phyloP scores from a whole-genome alignment of 768 basidiomycete genomes.

The Boletus speciosus region DNA sequence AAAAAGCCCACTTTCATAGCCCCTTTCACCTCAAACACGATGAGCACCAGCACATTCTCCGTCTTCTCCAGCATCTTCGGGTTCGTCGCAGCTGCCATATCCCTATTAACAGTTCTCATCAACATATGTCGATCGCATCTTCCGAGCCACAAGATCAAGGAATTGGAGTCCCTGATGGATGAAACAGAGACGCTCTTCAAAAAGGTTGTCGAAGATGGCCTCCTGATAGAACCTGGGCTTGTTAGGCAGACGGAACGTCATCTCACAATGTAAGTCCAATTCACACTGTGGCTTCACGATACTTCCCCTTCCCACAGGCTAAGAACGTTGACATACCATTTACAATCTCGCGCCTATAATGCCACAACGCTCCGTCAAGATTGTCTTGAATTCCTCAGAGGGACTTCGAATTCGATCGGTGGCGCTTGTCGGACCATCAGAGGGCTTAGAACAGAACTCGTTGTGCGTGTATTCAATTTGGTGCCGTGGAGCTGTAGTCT shows the following conservation, averaged over 20 bases:
- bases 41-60: neutral
- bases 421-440: neutral
- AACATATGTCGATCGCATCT: neutral
- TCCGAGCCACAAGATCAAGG: conserved; percentile 4
- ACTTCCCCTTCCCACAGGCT: neutral
- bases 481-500: neutral
- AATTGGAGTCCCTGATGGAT: neutral
- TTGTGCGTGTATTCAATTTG: neutral
- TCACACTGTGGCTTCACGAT: no score
- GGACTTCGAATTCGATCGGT: neutral
- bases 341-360: neutral
- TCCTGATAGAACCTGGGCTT: neutral
- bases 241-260: neutral
- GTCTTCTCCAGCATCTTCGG: neutral
- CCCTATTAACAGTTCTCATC: neutral
- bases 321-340: neutral
- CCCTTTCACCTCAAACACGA: neutral
- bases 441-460: neutral
- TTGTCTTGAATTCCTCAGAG: neutral
- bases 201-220: conserved; percentile 3
- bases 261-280: neutral
- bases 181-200: neutral
- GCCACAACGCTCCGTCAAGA: neutral
- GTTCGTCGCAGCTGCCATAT: neutral
- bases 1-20: neutral